phyloP scores from a whole-genome alignment of 2,329 filamentous ascomycete genomes.

The Fusarium pseudonygamai region DNA sequence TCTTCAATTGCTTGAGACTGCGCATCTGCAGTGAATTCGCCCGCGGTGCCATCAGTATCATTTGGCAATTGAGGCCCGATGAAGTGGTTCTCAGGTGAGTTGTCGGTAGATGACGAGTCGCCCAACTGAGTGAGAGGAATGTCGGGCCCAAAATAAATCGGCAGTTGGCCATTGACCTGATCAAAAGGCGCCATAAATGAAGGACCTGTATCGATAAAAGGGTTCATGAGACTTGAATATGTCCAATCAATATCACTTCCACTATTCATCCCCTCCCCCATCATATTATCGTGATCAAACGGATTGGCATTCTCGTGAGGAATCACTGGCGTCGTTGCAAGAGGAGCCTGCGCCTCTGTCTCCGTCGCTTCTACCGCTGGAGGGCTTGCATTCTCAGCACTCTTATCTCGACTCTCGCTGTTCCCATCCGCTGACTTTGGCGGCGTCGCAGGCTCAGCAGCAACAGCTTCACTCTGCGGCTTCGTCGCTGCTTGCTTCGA shows the following conservation, averaged over 20 bases:
- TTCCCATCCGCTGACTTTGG: neutral
- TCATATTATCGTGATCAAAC: neutral
- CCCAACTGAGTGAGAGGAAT: neutral
- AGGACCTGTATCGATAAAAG: neutral
- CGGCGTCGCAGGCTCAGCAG: neutral
- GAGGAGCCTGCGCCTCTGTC: neutral
- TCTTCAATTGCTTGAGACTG: neutral
- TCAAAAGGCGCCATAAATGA: neutral
- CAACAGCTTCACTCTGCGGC: neutral
- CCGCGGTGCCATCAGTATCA: neutral
- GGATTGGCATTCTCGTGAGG: neutral
- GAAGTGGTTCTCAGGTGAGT: neutral
- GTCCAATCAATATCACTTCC: neutral
- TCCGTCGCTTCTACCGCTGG: neutral
- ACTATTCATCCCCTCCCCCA: neutral
- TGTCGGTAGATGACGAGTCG: neutral
- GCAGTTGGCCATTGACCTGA: neutral
- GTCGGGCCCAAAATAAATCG: neutral
- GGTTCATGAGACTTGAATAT: neutral
- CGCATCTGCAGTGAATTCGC: fast-evolving
- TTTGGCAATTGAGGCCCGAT: neutral
- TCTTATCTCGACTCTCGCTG: neutral
- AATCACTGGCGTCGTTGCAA: neutral
- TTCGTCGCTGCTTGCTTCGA: neutral
- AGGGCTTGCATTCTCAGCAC: fast-evolving